Conservation (phyloP, 441 rosid genomes). For the Populus tomentosa region DNA sequence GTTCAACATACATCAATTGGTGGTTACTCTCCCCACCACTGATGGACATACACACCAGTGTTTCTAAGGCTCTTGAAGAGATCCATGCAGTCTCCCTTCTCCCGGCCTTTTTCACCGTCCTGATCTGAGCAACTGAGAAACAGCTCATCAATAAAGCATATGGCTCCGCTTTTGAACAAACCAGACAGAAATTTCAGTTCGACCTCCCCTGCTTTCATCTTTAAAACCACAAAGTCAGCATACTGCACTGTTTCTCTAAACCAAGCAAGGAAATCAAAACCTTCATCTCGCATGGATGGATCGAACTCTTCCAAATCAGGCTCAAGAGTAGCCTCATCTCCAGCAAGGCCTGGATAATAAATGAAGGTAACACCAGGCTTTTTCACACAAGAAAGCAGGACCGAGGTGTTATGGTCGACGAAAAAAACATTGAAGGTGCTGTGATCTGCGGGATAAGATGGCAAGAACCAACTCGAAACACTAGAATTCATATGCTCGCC, state of each 20-base stretch:
- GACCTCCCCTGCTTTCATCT: slow-evolving; percentile 57
- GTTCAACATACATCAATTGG: too few species aligned
- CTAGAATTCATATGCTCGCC: slow-evolving; percentile 43
- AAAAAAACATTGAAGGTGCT: slow-evolving; percentile 55
- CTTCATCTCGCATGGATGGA: slow-evolving; percentile 49
- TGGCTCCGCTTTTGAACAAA: slow-evolving; percentile 50
- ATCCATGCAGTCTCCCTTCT: slow-evolving; percentile 38
- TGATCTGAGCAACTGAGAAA: slow-evolving; percentile 53
- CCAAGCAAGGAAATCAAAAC: slow-evolving; percentile 66
- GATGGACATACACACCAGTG: slow-evolving; percentile 70
- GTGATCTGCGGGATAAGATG: slow-evolving; percentile 55
- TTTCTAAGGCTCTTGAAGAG: slow-evolving; percentile 48
- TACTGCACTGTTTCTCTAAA: slow-evolving; percentile 51
- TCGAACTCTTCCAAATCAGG: slow-evolving; percentile 36
- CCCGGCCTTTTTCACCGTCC: slow-evolving; percentile 21
- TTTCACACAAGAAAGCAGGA: slow-evolving; percentile 54
- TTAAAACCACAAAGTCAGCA: slow-evolving; percentile 70
- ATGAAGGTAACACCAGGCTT: slow-evolving; percentile 64
- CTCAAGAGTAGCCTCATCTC: slow-evolving; percentile 17
- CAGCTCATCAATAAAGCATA: slow-evolving; percentile 69
- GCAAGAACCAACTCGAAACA: slow-evolving; percentile 48
- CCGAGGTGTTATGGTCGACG: slow-evolving; percentile 72
- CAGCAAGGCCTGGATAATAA: slow-evolving; percentile 64
- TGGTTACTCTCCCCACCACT: slow-evolving; percentile 66
- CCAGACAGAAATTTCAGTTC: slow-evolving; percentile 50